A percentile compares a stretch with the other conserved stretches of the same genome.
Evolutionary conservation across 2,329 filamentous ascomycete species (phyloP).

Genomic region (Sphaerulina musiva): DNA sequence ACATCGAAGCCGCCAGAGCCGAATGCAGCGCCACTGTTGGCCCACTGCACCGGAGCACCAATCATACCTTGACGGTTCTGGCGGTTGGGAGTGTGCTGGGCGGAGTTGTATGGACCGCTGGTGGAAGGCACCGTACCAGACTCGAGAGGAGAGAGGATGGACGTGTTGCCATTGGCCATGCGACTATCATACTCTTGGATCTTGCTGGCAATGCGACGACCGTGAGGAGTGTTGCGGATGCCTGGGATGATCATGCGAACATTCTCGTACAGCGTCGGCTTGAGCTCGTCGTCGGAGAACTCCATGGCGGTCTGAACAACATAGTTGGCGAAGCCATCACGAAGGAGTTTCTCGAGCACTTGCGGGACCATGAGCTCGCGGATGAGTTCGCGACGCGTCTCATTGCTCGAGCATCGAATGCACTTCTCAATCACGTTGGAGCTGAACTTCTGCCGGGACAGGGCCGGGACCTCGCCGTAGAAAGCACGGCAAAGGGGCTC

Average conservation of each 20-base stretch:
- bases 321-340: constrained; percentile 94
- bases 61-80: constrained; percentile 28
- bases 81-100: constrained; percentile 19
- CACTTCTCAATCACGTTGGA: constrained; percentile 97
- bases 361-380: constrained; percentile 67
- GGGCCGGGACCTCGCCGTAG: constrained; percentile 60
- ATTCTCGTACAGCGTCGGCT: constrained; percentile 68
- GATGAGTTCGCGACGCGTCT: constrained; percentile 73
- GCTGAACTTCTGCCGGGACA: constrained; percentile 96
- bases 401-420: constrained; percentile 70
- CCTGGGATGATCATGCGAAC: constrained; percentile 78
- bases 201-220: constrained; percentile 87
- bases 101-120: constrained; percentile 2
- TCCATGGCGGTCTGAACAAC: constrained; percentile 95
- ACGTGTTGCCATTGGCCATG: constrained; percentile 29
- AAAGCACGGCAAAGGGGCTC: constrained; percentile 82
- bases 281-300: constrained; percentile 67
- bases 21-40: constrained; percentile 12
- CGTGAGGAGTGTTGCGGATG: constrained; percentile 87
- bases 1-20: constrained; percentile 15
- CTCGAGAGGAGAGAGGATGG: constrained; percentile 21
- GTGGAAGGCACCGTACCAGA: constrained; percentile 7
- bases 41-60: constrained; percentile 23
- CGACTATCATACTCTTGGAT: constrained; percentile 55
- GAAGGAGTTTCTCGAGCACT: constrained; percentile 81